Base-by-base conservation (phyloP, 495 filamentous ascomycete species). In the Podospora sp. region DNA sequence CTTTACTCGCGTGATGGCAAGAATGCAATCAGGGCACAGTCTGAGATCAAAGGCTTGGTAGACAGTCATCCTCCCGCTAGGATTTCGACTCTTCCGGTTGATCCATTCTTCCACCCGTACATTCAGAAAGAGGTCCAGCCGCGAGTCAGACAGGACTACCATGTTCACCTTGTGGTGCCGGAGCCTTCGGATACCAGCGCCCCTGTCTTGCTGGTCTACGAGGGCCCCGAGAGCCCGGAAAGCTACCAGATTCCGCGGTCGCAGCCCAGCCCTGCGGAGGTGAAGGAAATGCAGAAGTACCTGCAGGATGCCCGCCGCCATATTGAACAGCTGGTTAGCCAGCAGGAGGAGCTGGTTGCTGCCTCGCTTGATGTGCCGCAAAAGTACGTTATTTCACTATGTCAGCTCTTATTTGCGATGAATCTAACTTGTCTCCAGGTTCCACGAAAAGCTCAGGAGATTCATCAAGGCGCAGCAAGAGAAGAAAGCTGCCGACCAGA, bases 41-140 rank as follows among this genome's bases (percentile, higher is more conserved):
- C 87, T 16, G 92, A 96, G 69, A 91, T 97, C 75, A 90, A 87
- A 78, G 89, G 87, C 70, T 82, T 96, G 40, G 86, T 96, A 66
- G 87, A 88, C 61, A 88, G 88, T 60, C 91, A 94, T 67, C 93
- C 93, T 46, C 94, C 93, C 4, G 83, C 89, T 20, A 87, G 91
- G 60, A 81, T 96, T 59, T 81, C 85, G 22, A 86, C 88, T 46
- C 76, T 96, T 21, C 72, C 84, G 1, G 84, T 97, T 12, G 91
- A 97, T 76, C 89, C 92, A 0, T 97, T 96, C 81, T 97, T 90
- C 82, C 90, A 97, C 76, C 81, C 85, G 6, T 90, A 92, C 77
- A 78, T 97, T 29, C 87, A 86, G 25, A 87, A 85, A 46, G 87
- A 89, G 26, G 79, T 88, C 56, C 82, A 84, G 11, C 81, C 84